phyloP scores from a whole-genome alignment of 331 rosid genomes.

The Erythrophleum ivorense region DNA sequence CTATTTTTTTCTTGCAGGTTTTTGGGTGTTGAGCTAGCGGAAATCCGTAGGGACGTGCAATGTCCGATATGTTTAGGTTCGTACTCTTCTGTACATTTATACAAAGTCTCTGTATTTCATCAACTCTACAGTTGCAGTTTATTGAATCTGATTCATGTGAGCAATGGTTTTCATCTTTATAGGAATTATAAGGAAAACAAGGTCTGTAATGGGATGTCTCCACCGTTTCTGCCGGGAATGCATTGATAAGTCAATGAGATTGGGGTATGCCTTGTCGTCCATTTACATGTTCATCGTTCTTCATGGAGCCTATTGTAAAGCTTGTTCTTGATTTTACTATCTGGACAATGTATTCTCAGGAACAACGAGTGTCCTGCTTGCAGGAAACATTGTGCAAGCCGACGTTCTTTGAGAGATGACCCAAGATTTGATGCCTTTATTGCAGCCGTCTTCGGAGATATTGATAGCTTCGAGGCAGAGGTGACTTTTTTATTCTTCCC shows the following conservation, averaged over 20 bases:
- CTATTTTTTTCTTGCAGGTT: no score
- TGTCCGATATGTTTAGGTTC: no score
- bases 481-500: no score
- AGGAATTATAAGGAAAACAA: slow-evolving; percentile 76
- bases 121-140: no score
- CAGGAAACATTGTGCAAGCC: slow-evolving; percentile 83
- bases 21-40: no score
- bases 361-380: slow-evolving; percentile 87
- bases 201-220: slow-evolving; percentile 78
- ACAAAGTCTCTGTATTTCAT: no score
- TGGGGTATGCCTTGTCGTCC: slow-evolving; percentile 53
- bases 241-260: slow-evolving; percentile 77
- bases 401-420: slow-evolving; percentile 78
- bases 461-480: slow-evolving; percentile 73
- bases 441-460: slow-evolving; percentile 58
- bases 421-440: slow-evolving; percentile 65
- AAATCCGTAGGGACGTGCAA: no score
- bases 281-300: not conserved
- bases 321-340: not conserved
- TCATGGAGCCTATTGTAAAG: not conserved
- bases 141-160: slow-evolving; percentile 30
- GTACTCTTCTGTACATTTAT: no score
- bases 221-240: slow-evolving; percentile 84
- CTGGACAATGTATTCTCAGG: slow-evolving; percentile 30
- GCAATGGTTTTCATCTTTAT: no score